Evolutionary conservation across 1,139 yeast genomes (phyloP).

Genomic region (Kazachstania sp.): DNA sequence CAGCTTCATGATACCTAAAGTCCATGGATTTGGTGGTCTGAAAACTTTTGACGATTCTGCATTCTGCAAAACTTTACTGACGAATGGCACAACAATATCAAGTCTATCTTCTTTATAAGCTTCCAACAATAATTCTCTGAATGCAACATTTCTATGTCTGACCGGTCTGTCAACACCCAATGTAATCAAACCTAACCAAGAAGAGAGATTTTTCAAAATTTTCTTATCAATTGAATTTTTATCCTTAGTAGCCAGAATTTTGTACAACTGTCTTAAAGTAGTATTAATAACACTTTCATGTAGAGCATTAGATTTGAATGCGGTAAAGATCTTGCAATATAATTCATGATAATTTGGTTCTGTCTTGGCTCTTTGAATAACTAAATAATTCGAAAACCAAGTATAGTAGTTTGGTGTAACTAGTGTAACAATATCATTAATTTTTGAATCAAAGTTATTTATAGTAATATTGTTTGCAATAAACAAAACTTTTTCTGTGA

Average conservation of each 20-base stretch:
- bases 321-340: constrained; percentile 57
- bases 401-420: constrained; percentile 51
- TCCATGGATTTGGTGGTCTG: constrained; percentile 89
- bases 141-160: constrained; percentile 63
- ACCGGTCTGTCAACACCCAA: constrained; percentile 73
- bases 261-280: constrained; percentile 46
- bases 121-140: constrained; percentile 72
- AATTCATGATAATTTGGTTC: constrained; percentile 90
- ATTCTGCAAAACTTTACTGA: constrained; percentile 74
- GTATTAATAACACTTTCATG: constrained; percentile 56
- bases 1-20: constrained; percentile 64
- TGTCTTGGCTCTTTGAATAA: constrained; percentile 76
- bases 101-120: constrained; percentile 64
- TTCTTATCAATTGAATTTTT: constrained; percentile 60
- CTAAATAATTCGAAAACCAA: constrained; percentile 84
- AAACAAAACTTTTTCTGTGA: constrained; percentile 70
- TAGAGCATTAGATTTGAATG: constrained; percentile 47
- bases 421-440: constrained; percentile 52
- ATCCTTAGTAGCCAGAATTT: constrained; percentile 50
- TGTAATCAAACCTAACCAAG: constrained; percentile 84
- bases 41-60: constrained; percentile 65
- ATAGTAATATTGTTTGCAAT: constrained; percentile 78
- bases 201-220: constrained; percentile 74
- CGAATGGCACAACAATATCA: constrained; percentile 75
- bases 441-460: constrained; percentile 54